Conservation (phyloP, 106 monocot species). For the Dendrobium officinale region DNA sequence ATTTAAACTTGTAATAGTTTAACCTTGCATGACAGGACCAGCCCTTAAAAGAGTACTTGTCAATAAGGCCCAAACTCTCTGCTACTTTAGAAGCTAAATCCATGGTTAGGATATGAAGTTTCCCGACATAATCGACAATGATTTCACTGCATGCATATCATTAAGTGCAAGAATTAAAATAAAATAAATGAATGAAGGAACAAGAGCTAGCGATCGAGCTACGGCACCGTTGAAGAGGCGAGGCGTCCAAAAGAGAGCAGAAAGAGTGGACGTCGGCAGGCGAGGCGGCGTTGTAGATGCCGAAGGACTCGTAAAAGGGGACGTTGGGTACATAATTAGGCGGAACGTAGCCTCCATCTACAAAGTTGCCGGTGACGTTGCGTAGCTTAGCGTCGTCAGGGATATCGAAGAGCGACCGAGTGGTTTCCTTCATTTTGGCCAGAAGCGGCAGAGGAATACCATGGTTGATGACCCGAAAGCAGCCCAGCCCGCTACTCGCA, state of each 20-base stretch:
- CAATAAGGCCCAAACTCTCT: slow-evolving; percentile 22
- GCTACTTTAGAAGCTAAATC: slow-evolving; percentile 32
- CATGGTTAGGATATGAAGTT: slow-evolving; percentile 22
- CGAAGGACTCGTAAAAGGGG: slow-evolving; percentile 23
- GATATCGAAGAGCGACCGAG: slow-evolving; percentile 31
- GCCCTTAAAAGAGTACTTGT: slow-evolving; percentile 1
- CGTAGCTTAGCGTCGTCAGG: slow-evolving; percentile 7
- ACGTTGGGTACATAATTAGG: neutral
- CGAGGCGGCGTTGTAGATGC: slow-evolving; percentile 36
- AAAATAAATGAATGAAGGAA: neutral
- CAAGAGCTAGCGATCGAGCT: too few species aligned
- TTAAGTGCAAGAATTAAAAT: neutral
- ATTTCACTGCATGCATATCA: slow-evolving; percentile 19
- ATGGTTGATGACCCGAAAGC: slow-evolving; percentile 42
- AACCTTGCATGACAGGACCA: slow-evolving; percentile 44
- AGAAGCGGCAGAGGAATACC: slow-evolving; percentile 27
- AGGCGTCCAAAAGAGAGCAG: slow-evolving; percentile 30
- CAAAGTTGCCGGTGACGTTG: neutral
- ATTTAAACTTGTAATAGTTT: slow-evolving; percentile 38
- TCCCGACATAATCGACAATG: slow-evolving; percentile 22
- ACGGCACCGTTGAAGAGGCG: slow-evolving; percentile 22
- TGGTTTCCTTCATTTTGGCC: slow-evolving; percentile 41
- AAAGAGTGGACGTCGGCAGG: slow-evolving; percentile 35
- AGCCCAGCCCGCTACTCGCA: slow-evolving; percentile 26
- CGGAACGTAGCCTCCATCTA: neutral